Percentiles rank a stretch among this genome's conserved stretches.
These are phyloP conservation scores for Litsea cubeba DNA, from an alignment of 164 flowering plant genomes.

Conservation along the genomic window DNA sequence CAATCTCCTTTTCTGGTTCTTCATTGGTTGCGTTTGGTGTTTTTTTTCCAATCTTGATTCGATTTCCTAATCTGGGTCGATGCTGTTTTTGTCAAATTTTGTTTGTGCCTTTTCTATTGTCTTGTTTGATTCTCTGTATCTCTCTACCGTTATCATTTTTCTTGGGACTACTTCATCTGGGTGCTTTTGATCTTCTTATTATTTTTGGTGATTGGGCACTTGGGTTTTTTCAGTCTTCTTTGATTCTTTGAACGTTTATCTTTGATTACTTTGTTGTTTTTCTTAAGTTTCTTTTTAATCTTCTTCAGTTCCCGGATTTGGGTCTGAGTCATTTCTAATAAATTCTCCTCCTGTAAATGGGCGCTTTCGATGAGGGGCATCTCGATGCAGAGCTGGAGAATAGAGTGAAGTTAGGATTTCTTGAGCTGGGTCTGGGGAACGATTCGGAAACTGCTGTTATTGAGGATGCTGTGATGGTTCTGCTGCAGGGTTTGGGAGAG, in stretches of 20 bases:
- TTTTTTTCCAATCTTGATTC: not conserved
- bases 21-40: no score
- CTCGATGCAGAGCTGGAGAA: conserved; percentile 44
- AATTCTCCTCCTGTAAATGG: conserved; percentile 40
- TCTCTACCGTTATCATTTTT: no score
- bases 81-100: no score
- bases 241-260: no score
- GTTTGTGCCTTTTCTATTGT: no score
- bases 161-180: not conserved
- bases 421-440: conserved; percentile 33
- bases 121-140: no score
- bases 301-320: not conserved
- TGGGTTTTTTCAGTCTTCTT: not conserved
- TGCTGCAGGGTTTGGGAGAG: conserved; percentile 81
- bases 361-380: conserved; percentile 69
- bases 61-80: not conserved
- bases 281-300: no score
- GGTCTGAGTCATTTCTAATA: not conserved
- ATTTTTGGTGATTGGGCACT: not conserved
- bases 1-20: no score
- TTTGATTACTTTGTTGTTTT: not conserved
- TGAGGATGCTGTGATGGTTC: conserved; percentile 71
- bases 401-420: conserved; percentile 32
- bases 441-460: conserved; percentile 40
- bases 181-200: not conserved